Evolutionary conservation across 441 rosid species (phyloP), one percentile per base, ranked within the genome.

Genomic region (Manihot esculenta): DNA sequence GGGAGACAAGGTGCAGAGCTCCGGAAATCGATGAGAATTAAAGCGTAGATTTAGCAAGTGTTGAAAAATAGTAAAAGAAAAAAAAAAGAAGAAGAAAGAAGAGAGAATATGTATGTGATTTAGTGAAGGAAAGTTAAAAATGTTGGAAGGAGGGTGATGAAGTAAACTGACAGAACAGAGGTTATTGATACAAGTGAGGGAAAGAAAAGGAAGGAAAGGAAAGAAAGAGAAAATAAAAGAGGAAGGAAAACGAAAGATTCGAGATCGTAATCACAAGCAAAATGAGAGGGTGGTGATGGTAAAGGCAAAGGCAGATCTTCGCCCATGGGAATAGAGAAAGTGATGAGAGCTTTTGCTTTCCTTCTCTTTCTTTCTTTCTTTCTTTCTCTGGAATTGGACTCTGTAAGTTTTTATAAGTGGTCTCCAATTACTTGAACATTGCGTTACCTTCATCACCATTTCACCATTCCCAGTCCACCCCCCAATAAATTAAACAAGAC

Each of bases 241-340:
- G 47, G 57, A 48, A 70, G 68, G 73, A 67, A 77, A 75, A 76
- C 1, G 79, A 76, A 77, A 79, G 87, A 86, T 86, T 82, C 81
- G 77, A 84, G 85, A 84, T 82, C 76, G 77, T 68, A 83, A 86
- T 83, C 80, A 79, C 81, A 89, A 85, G 93, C 87, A 84, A 89
- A 76, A 84, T 70, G 81, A 74, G 71, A 44, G 75, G 26, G 49
- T 2, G 33, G 74, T 59, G 78, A 72, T 62, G 70, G 75, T 71
- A 76, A 80, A 77, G 75, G 79, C 35, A 69, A 77, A 72, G 79
- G 76, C 78, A 77, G 84, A 77, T 80, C 84, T 82, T 77, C 72
- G 72, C 69, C 73, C 83, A 81, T 78, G 82, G 85, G 85, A 81
- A 80, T 59, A 76, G 84, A 77, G 89, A 89, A 89, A 86, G 93